phyloP scores from a whole-genome alignment of 306 rosid species.

The Cicer pinnatifidum region DNA sequence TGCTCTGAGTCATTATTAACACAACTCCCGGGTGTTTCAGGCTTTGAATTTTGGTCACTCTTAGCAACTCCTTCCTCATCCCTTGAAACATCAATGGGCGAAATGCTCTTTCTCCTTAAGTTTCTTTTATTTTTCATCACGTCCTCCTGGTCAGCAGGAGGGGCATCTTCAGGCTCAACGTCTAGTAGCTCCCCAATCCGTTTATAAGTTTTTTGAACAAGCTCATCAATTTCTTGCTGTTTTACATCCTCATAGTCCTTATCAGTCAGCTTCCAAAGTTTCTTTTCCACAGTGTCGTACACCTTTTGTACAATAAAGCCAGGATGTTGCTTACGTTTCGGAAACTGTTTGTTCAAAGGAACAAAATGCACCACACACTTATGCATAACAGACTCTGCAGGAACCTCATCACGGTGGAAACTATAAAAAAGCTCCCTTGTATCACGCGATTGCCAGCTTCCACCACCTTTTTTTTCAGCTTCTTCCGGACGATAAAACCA shows the following conservation, averaged over 20 bases:
- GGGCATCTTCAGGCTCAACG: conserved; percentile 66
- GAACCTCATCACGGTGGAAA: conserved; percentile 93
- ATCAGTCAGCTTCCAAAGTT: conserved; percentile 90
- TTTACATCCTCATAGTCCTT: conserved; percentile 82
- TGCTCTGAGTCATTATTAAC: conserved; percentile 58
- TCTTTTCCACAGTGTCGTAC: conserved; percentile 85
- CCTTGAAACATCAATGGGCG: conserved; percentile 74
- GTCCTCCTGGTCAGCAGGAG: conserved; percentile 63
- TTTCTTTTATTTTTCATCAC: conserved; percentile 61
- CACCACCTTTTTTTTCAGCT: conserved; percentile 85
- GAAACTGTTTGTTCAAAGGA: conserved; percentile 86
- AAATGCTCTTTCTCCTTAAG: conserved; percentile 66
- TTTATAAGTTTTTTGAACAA: conserved; percentile 77
- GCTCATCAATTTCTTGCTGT: conserved; percentile 82
- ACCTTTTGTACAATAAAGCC: conserved; percentile 94
- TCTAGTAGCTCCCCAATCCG: conserved; percentile 78
- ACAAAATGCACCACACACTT: conserved; percentile 91
- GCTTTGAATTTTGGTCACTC: conserved; percentile 60
- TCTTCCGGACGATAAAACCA: conserved; percentile 99
- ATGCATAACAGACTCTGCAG: conserved; percentile 97
- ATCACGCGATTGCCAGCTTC: conserved; percentile 90
- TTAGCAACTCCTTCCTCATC: conserved; percentile 63
- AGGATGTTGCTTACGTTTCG: conserved; percentile 82
- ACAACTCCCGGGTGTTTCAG: conserved; percentile 81
- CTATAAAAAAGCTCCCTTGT: conserved; percentile 94